Evolutionary conservation across 2,329 filamentous ascomycete species (phyloP).

Genomic region (Aspergillus fijiensis): DNA sequence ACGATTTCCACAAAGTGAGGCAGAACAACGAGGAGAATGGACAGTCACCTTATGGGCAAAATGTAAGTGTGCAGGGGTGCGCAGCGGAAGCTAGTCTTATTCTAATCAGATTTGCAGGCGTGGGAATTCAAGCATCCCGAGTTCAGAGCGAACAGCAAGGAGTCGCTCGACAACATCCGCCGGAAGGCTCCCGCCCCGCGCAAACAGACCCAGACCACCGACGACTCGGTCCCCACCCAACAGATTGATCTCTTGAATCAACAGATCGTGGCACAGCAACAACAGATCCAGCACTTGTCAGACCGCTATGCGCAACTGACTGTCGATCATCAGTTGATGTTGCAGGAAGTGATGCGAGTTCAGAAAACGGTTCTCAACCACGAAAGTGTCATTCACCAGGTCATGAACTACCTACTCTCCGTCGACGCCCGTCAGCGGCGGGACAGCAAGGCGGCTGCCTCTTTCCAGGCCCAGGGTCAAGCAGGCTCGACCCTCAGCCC

Average conservation of each 20-base stretch:
- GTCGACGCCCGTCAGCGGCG: constrained; percentile 64
- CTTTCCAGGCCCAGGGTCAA: constrained; percentile 46
- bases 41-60: constrained; percentile 75
- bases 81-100: background rate
- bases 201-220: constrained; percentile 67
- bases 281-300: constrained; percentile 84
- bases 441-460: constrained; percentile 53
- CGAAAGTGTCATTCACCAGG: constrained; percentile 68
- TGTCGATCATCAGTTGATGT: constrained; percentile 63
- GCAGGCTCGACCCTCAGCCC: constrained; percentile 44
- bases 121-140: constrained; percentile 99
- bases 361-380: constrained; percentile 72
- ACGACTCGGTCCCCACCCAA: constrained; percentile 75
- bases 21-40: constrained; percentile 85
- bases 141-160: constrained; percentile 93
- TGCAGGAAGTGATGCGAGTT: constrained; percentile 63
- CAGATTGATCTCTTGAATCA: constrained; percentile 88
- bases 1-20: constrained; percentile 97
- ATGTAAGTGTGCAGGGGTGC: constrained; percentile 51
- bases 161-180: constrained; percentile 93
- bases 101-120: constrained; percentile 53
- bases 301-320: constrained; percentile 79
- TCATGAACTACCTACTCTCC: constrained; percentile 66
- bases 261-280: constrained; percentile 83
- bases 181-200: constrained; percentile 90